phyloP scores from a whole-genome alignment of 345 rosid species.

The Lagerstroemia speciosa region DNA sequence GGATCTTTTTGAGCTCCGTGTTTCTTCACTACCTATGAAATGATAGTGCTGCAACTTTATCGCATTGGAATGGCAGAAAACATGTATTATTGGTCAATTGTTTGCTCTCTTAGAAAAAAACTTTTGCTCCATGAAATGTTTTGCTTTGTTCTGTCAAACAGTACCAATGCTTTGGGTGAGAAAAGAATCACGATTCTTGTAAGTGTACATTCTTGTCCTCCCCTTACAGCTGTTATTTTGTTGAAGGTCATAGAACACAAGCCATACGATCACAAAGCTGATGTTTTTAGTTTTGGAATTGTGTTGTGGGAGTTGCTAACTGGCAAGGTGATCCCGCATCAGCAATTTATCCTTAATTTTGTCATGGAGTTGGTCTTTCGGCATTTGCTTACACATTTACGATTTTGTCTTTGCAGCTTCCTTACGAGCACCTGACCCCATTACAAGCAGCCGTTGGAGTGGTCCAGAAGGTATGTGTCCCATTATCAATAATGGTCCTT shows the following conservation, averaged over 20 bases:
- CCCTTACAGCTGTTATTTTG: slow-evolving; percentile 29
- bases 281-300: slow-evolving; percentile 81
- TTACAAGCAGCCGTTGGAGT: slow-evolving; percentile 97
- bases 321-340: slow-evolving; percentile 55
- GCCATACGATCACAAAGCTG: slow-evolving; percentile 98
- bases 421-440: slow-evolving; percentile 87
- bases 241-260: slow-evolving; percentile 89
- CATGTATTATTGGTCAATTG: background rate
- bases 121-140: background rate
- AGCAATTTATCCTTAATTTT: background rate
- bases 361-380: background rate
- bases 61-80: background rate
- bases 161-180: background rate
- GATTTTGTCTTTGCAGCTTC: slow-evolving; percentile 58
- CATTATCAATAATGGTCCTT: background rate
- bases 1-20: background rate
- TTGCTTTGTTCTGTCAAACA: background rate
- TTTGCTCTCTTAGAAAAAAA: background rate
- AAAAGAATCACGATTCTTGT: background rate
- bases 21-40: background rate
- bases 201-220: background rate
- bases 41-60: background rate
- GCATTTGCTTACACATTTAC: background rate
- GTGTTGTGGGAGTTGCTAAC: slow-evolving; percentile 92
- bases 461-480: slow-evolving; percentile 70